phyloP scores from a whole-genome alignment of 2,329 filamentous ascomycete species.

The Penicillium italicum region DNA sequence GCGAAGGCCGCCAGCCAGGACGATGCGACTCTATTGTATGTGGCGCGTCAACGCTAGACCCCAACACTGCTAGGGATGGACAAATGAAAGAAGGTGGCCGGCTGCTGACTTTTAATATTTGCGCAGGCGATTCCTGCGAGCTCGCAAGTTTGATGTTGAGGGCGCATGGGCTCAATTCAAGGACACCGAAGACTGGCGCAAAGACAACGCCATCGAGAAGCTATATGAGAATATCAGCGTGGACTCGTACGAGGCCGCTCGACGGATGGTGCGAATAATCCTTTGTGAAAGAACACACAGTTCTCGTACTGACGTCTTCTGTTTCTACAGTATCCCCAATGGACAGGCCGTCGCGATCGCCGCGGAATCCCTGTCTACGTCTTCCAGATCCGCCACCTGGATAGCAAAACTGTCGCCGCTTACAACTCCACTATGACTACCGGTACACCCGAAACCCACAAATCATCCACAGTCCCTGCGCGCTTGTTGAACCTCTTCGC shows the following conservation, averaged over 20 bases:
- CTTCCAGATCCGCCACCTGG: constrained; percentile 79
- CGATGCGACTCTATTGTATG: constrained; percentile 49
- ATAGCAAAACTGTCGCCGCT: constrained; percentile 72
- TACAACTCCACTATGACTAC: constrained; percentile 60
- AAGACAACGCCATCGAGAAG: constrained; percentile 70
- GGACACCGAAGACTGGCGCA: constrained; percentile 83
- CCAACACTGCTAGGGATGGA: not conserved
- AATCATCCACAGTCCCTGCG: constrained; percentile 54
- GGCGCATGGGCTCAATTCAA: constrained; percentile 82
- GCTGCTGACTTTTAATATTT: not conserved
- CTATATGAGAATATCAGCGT: constrained; percentile 85
- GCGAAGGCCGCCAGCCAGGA: constrained; percentile 42
- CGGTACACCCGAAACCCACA: constrained; percentile 55
- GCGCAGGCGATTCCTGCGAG: constrained; percentile 74
- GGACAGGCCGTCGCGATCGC: constrained; percentile 85
- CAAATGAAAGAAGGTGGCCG: not conserved
- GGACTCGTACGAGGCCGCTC: constrained; percentile 74
- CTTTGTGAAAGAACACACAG: not conserved
- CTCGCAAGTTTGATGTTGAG: constrained; percentile 71
- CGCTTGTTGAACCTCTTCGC: constrained; percentile 85
- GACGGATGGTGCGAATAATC: constrained; percentile 58
- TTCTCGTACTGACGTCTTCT: not conserved
- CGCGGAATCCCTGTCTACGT: constrained; percentile 90
- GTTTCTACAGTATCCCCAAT: constrained; percentile 74
- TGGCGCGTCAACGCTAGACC: constrained; percentile 7